Evolutionary conservation across 495 filamentous ascomycete species (phyloP), one percentile per base, ranked within the genome.

Genomic region (Penicillium pulvis): DNA sequence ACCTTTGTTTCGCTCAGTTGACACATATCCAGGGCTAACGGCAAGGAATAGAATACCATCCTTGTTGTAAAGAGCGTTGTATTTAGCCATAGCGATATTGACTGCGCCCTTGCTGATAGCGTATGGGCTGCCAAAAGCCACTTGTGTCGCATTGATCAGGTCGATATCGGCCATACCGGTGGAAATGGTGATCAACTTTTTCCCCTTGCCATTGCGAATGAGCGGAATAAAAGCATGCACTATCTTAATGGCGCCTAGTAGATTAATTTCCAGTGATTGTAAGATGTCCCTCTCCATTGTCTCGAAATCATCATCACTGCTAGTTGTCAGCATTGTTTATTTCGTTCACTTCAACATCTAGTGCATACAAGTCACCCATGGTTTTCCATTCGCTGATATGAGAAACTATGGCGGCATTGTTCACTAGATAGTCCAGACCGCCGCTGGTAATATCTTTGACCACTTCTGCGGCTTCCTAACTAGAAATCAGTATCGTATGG

Each of bases 171-270:
- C 81, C 24, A 70, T 26, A 28, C 80, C 84, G 11, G 63, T 75
- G 10, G 81, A 79, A 28, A 87, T 78, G 26, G 76, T 52, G 53
- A 87, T 74, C 51, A 85, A 74, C 57, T 87, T 87, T 65, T 85
- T 86, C 26, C 26, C 60, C 11, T 66, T 61, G 28, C 82, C 80
- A n/a, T 72, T 70, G 3, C 68, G 64, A 58, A 86, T 71, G 0
- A 85, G 72, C 6, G 83, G 81, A 3, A 83, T 31, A 67, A 83
- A 86, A n/a, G 73, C 52, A 64, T 82, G 80, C 63, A 80, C 77
- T 2, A 81, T 67, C 56, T 85, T 74, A 64, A 85, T 68, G 36
- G 74, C 73, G 26, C 75, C 81, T 53, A 80, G 23, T 28, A 74
- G 62, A 58, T 84, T 87, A 36, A 67, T 64, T 26, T 75, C 57